Conservation (phyloP, 768 basidiomycete genomes). For the Leccinum uliginosum region DNA sequence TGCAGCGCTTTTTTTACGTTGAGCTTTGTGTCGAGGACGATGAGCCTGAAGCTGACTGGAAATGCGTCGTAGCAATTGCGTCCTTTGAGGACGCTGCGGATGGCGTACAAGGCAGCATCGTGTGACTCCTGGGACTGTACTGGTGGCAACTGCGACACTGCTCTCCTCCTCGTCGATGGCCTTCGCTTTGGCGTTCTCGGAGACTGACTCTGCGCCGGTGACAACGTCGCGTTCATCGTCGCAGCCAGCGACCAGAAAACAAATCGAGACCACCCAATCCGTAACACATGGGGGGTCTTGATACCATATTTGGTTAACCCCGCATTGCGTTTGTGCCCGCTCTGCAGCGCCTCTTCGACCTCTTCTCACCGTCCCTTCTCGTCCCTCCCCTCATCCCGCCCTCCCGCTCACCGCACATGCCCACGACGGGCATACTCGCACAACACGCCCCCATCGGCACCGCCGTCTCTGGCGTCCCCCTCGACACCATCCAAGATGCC, state of each 20-base stretch:
- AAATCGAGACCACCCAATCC: conserved; percentile 8
- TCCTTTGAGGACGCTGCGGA: conserved; percentile 79
- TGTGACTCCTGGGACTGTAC: conserved; percentile 55
- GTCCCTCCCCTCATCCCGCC: neutral
- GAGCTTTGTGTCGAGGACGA: conserved; percentile 93
- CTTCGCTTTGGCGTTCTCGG: conserved; percentile 49
- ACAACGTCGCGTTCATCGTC: conserved; percentile 45
- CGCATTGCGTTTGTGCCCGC: conserved; percentile 16
- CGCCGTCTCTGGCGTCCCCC: conserved; percentile 5
- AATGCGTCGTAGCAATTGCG: conserved; percentile 94
- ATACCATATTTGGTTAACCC: conserved; percentile 10
- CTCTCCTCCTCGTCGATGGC: conserved; percentile 53
- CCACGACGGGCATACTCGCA: conserved; percentile 7
- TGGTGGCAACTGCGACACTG: conserved; percentile 55
- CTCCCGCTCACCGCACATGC: neutral
- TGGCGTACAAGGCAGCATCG: conserved; percentile 60
- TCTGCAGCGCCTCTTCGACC: neutral
- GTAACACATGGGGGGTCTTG: conserved; percentile 1
- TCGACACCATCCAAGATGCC: conserved; percentile 4
- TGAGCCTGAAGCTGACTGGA: conserved; percentile 93
- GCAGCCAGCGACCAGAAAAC: neutral
- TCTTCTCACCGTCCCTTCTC: neutral
- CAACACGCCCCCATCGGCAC: neutral
- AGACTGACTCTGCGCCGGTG: conserved; percentile 39
- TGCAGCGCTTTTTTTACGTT: conserved; percentile 94